These are phyloP conservation scores for Boletus rex-veris DNA, from an alignment of 768 basidiomycete genomes.

Conservation along the genomic window DNA sequence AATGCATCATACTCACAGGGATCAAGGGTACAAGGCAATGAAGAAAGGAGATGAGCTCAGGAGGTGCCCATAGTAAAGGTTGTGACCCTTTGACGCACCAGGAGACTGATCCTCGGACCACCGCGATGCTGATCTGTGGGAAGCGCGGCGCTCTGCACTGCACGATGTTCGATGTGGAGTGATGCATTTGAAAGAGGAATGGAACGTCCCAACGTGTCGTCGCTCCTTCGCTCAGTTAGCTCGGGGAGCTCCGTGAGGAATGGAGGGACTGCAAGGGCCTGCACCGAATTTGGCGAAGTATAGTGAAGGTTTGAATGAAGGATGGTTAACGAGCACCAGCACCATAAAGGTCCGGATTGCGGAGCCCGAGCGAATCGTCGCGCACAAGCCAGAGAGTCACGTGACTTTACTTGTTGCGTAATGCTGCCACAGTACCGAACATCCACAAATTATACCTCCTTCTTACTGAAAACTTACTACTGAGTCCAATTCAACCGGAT, in stretches of 20 bases:
- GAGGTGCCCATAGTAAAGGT: background rate
- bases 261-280: background rate
- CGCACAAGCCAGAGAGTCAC: too few species aligned
- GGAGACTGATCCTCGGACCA: conserved; percentile 14
- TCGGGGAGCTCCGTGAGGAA: background rate
- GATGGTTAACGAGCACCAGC: background rate
- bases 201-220: background rate
- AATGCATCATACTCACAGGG: background rate
- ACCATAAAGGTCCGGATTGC: too few species aligned
- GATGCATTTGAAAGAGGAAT: conserved; percentile 5
- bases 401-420: too few species aligned
- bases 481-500: too few species aligned
- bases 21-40: background rate
- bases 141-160: background rate
- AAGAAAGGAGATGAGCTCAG: background rate
- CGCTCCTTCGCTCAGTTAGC: background rate
- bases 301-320: background rate
- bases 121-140: background rate
- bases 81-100: background rate
- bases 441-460: too few species aligned
- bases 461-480: too few species aligned
- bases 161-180: background rate
- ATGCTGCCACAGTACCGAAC: too few species aligned
- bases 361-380: too few species aligned
- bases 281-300: background rate